Evolutionary conservation across 176 grass and related monocot species (phyloP), one percentile per base, ranked within the genome.

Genomic region (Rhynchospora breviuscula): DNA sequence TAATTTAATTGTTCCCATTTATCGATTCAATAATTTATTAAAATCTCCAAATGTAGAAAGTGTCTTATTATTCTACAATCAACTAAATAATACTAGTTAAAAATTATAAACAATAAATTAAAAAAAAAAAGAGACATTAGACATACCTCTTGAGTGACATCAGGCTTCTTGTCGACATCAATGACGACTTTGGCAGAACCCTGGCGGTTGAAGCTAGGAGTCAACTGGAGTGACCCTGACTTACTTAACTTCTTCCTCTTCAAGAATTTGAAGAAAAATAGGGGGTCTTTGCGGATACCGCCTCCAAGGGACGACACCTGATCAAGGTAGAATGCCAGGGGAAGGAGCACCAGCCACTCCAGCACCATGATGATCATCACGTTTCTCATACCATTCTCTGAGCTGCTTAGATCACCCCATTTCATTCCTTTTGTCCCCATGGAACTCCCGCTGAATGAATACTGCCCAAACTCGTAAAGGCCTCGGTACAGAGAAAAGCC

Each of bases 401-500:
- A 48, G 68, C 92, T 90, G 82, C 66, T 85, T 84, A 98, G 72
- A 90, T 93, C 72, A 45, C 63, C 15, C 95, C 95, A 98, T 43
- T 60, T 47, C 95, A 98, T 98, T 81, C 95, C 95, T 46, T 67
- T 52, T 47, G 59, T 89, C 43, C 84, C 87, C 87, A 84, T 92
- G 49, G 84, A 31, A 84, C 73, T 83, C 88, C 81, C 95, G 66
- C 35, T 17, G 44, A 69, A 91, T 31, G 90, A 79, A 14, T 98
- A 98, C 66, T 93, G 67, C 69, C 84, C 85, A 84, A 98, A 79
- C 64, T 98, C 92, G 1, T 94, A 98, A 80, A 98, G 67, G 8
- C 92, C 95, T 74, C 92, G 87, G 63, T 78, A 98, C 57, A 98
- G 72, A 7, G 95, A 94, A 87, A 98, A 98, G 79, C 88, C 95